Evolutionary conservation across 805 yeast genomes (phyloP), one percentile per base, ranked within the genome.

Genomic region (Barnettozyma populi): DNA sequence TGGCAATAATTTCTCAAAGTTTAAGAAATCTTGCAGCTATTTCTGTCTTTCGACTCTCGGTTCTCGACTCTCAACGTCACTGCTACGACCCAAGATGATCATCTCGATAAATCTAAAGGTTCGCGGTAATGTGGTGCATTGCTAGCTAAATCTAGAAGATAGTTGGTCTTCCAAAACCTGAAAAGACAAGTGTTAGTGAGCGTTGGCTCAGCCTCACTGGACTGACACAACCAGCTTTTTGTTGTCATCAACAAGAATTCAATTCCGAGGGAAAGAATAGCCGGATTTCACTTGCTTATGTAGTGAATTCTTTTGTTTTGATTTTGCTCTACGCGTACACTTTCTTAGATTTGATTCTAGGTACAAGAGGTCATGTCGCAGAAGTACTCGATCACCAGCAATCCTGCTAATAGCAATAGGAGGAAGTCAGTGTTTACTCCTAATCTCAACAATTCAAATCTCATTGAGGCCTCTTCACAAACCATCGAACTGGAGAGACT

Each of bases 401-500:
- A 36, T 13, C 20, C 46, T 0, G 23, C 43, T 2, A 40, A 45
- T 18, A 50, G 49, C 10, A 56, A 50, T 48, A 55, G 62, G 44
- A 48, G 64, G 31, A 61, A 59, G 43, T 61, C 64, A 0, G 52
- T 61, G 14, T 59, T 59, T 41, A 54, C 55, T 3, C 54, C 63
- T 0, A 56, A 48, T 43, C 51, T 45, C 42, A 49, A 48, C 39
- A 47, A 32, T 35, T 37, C 55, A 5, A 47, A 51, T 19, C 11
- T 51, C n/a, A 44, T 39, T 3, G 62, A 56, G 42, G 52, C 61
- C 1, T 50, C 63, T 0, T 48, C 54, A 6, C 64, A 61, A 43
- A 57, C 64, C 3, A 51, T 54, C 5, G 65, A 61, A 41, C 46
- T 83, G 58, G 95, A 88, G 57, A 72, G 78, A 56, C 63, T 87